Evolutionary conservation across 83 land plant species (phyloP).

Genomic region (Picea abies): DNA sequence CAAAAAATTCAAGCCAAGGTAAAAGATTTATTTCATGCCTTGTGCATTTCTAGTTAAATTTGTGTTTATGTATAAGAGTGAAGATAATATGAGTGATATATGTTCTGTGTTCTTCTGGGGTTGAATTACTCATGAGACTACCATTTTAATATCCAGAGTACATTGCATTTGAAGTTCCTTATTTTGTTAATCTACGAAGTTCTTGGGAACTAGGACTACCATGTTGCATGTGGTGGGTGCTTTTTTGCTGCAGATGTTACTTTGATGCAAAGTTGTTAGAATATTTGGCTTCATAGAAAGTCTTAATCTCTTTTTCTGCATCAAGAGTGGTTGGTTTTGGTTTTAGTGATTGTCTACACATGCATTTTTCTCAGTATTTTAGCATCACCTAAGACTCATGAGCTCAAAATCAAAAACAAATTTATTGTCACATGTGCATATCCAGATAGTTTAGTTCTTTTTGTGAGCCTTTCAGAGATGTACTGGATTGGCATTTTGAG

Average conservation of each 20-base stretch:
- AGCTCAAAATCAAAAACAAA: not conserved
- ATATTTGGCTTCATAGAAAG: not conserved
- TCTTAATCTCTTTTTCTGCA: not conserved
- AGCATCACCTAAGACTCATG: not conserved
- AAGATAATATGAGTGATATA: too few relatives aligned
- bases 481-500: not conserved
- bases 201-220: not conserved
- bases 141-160: not conserved
- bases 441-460: not conserved
- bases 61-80: too few relatives aligned
- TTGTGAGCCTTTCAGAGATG: not conserved
- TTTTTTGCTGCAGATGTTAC: not conserved
- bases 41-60: too few relatives aligned
- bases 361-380: not conserved
- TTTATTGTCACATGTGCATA: too few relatives aligned
- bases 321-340: not conserved
- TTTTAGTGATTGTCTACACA: not conserved
- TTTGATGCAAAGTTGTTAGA: not conserved
- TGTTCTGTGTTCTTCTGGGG: not conserved
- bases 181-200: too few relatives aligned
- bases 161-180: too few relatives aligned
- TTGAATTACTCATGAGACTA: not conserved
- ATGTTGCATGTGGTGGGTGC: not conserved
- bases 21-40: too few relatives aligned
- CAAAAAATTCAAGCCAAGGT: constrained; percentile 68